Percentiles rank a stretch among this genome's conserved stretches.
Evolutionary conservation across 1,284 basidiomycete genomes (phyloP).

Genomic region (Inonotus obliquus): DNA sequence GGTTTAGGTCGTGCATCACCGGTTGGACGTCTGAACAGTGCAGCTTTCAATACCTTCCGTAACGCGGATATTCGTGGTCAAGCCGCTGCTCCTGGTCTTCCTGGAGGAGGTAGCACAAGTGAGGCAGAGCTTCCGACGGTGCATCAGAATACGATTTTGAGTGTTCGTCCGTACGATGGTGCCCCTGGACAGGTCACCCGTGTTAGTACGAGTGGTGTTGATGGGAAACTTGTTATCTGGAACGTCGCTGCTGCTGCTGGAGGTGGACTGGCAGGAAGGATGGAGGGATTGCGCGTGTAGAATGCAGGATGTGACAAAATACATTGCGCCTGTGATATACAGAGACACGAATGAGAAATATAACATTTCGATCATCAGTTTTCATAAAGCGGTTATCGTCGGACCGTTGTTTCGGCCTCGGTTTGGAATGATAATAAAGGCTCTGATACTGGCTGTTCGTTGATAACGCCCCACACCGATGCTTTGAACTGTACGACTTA

Average conservation of each 20-base stretch:
- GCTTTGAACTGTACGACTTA: constrained; percentile 75
- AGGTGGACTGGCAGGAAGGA: constrained; percentile 25
- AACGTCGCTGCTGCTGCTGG: constrained; percentile 57
- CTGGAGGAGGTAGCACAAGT: constrained; percentile 33
- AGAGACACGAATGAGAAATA: constrained; percentile 15
- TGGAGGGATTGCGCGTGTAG: constrained; percentile 50
- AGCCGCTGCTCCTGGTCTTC: constrained; percentile 37
- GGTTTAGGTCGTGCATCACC: constrained; percentile 37
- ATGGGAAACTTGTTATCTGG: constrained; percentile 94
- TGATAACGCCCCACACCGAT: constrained; percentile 91
- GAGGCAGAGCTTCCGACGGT: constrained; percentile 83
- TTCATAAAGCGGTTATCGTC: constrained; percentile 26
- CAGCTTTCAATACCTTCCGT: constrained; percentile 94
- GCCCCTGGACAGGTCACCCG: constrained; percentile 56
- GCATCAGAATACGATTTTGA: constrained; percentile 99
- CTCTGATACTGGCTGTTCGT: constrained; percentile 68
- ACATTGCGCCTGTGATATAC: neutral
- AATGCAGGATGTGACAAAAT: constrained; percentile 19
- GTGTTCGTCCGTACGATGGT: constrained; percentile 72
- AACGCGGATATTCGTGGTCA: constrained; percentile 89
- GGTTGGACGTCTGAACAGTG: constrained; percentile 86
- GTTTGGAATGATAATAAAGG: constrained; percentile 26
- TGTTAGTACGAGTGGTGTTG: constrained; percentile 92
- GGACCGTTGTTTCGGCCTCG: constrained; percentile 30
- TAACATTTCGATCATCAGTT: constrained; percentile 18